Percentiles rank a stretch among this genome's conserved stretches.
These are phyloP conservation scores for Yueomyces sp. DNA, from an alignment of 805 yeast species.

Conservation along the genomic window DNA sequence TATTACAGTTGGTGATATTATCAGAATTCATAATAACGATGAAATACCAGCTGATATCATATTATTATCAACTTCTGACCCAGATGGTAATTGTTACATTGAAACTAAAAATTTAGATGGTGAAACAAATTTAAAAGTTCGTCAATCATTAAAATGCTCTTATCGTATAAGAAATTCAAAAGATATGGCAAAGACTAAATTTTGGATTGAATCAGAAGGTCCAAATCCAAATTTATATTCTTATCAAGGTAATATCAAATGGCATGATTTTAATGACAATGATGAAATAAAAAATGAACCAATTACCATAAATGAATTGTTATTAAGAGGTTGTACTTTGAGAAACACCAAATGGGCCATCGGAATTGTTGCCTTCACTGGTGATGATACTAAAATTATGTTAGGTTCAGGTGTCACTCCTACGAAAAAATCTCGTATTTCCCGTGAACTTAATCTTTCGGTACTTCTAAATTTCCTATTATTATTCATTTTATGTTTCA, in stretches of 20 bases:
- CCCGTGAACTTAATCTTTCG: constrained; percentile 57
- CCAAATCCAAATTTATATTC: constrained; percentile 72
- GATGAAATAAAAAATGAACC: constrained; percentile 35
- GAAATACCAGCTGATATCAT: constrained; percentile 71
- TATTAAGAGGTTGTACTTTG: constrained; percentile 64
- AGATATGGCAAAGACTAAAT: constrained; percentile 38
- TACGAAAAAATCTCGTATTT: constrained; percentile 59
- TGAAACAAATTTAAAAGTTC: constrained; percentile 63
- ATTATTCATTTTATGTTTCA: constrained; percentile 53
- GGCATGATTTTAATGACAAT: constrained; percentile 24
- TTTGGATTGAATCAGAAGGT: constrained; percentile 68
- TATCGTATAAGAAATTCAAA: constrained; percentile 34
- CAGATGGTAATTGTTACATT: constrained; percentile 57
- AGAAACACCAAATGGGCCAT: constrained; percentile 78
- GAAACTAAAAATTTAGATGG: constrained; percentile 81
- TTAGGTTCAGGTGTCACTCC: constrained; percentile 75
- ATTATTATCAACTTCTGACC: constrained; percentile 50
- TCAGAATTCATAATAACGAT: constrained; percentile 59
- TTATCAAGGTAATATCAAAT: constrained; percentile 60
- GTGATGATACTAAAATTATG: constrained; percentile 73
- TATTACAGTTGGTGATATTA: constrained; percentile 58
- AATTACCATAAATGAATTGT: constrained; percentile 53
- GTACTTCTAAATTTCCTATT: constrained; percentile 55
- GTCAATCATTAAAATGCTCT: constrained; percentile 57
- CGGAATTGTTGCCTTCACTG: constrained; percentile 67